A percentile compares a stretch with the other conserved stretches of the same genome.
Evolutionary conservation across 495 filamentous ascomycete species (phyloP).

Genomic region (Penicillium longicatenatum): DNA sequence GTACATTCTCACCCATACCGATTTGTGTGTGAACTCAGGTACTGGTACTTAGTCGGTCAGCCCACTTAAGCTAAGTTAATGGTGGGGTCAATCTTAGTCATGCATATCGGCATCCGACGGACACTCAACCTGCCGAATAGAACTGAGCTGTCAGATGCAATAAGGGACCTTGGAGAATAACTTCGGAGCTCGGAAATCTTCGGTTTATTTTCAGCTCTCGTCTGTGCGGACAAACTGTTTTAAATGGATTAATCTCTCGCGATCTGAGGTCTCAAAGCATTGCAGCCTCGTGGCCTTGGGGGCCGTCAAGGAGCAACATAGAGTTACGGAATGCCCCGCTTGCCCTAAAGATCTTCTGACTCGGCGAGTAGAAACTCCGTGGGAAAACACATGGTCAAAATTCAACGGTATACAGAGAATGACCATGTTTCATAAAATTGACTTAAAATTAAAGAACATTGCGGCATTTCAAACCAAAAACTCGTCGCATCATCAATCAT

Average conservation of each 20-base stretch:
- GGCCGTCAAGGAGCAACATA: not conserved
- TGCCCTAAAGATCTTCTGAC: not conserved
- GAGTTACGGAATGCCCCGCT: not conserved
- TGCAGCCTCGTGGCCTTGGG: not conserved
- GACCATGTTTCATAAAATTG: not conserved
- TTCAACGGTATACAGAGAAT: too few species aligned
- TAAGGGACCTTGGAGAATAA: not conserved
- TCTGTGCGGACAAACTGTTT: not conserved
- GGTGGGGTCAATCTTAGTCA: slow-evolving; percentile 18
- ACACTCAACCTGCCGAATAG: not conserved
- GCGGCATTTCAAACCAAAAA: not conserved
- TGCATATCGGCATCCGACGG: slow-evolving; percentile 3
- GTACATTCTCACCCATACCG: slow-evolving; percentile 7
- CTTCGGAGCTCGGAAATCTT: not conserved
- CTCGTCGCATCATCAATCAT: not conserved
- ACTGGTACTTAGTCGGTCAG: slow-evolving; percentile 14
- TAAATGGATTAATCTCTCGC: not conserved
- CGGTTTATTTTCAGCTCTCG: not conserved
- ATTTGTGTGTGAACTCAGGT: slow-evolving; percentile 4
- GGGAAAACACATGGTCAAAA: not conserved
- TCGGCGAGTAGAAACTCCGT: not conserved
- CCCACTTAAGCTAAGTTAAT: slow-evolving; percentile 10
- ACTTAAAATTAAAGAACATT: not conserved
- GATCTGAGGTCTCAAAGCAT: not conserved
- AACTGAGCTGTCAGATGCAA: not conserved